Base-by-base conservation (phyloP, 225 moss, liverwort and hornwort genomes). In the Lunularia cruciata region DNA sequence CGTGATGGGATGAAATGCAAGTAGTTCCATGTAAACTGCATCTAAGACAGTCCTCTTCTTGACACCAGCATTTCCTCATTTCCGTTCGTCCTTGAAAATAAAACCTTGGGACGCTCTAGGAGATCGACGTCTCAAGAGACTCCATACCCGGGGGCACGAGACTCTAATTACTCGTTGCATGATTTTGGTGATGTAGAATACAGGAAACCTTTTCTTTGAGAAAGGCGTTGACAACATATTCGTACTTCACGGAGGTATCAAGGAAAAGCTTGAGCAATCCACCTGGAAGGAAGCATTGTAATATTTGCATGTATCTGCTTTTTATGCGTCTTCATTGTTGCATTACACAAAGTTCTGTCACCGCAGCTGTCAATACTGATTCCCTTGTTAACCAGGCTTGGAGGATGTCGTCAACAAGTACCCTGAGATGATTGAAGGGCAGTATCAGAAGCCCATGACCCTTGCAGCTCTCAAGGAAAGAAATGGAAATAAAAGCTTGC, bases 141-240 rank as follows among this genome's bases (percentile, higher is more conserved):
- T n/a, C n/a, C n/a, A n/a, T n/a, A n/a, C n/a, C n/a, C n/a, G n/a
- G n/a, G n/a, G n/a, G n/a, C n/a, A n/a, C n/a, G n/a, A n/a, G n/a
- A n/a, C n/a, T n/a, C n/a, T n/a, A n/a, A n/a, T n/a, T n/a, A n/a
- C n/a, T n/a, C n/a, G n/a, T 51, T 23, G 43, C 43, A 43, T 20
- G 22, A 2, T 54, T 3, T 3, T 64, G 14, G 20, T 48, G 4
- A 23, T 61, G 35, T 19, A 71, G 76, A 77, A 33, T 66, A 51
- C 65, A 10, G 71, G 76, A 32, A 77, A 77, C 59, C 18, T 77
- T 3, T 77, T 77, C 48, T 71, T 72, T 60, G 76, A 77, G 36
- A 77, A 77, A 65, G 76, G 76, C 5, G 76, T 77, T 30, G 76
- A 77, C 43, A 77, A 77, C 27, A 68, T 77, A 32, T 71, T 77